Conservation (phyloP, 495 filamentous ascomycete species). For the Penicillium flavigenum region DNA sequence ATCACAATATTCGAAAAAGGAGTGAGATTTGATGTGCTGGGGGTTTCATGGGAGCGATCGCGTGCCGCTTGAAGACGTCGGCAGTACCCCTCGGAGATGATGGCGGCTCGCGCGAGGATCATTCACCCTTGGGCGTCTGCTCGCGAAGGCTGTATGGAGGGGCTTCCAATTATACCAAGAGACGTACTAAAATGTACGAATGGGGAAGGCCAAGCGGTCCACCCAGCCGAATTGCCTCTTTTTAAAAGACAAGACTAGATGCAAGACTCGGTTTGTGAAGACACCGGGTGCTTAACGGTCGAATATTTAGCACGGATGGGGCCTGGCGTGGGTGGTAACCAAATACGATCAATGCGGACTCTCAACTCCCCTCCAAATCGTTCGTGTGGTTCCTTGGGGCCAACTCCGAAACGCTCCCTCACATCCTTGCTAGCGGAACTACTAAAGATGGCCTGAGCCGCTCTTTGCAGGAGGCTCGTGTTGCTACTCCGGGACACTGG, state of each 20-base stretch:
- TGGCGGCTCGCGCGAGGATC: slow-evolving; percentile 30
- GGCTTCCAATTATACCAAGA: slow-evolving; percentile 28
- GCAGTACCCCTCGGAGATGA: slow-evolving; percentile 26
- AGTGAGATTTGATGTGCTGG: slow-evolving; percentile 15
- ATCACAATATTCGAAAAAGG: slow-evolving; percentile 16
- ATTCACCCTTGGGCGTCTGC: slow-evolving; percentile 32
- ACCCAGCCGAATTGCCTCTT: slow-evolving; percentile 24
- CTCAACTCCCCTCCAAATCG: slow-evolving; percentile 14
- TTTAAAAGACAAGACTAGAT: slow-evolving; percentile 8
- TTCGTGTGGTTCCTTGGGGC: slow-evolving; percentile 6
- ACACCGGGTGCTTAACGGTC: slow-evolving; percentile 1
- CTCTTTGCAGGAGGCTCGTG: slow-evolving; percentile 1
- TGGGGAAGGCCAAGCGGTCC: slow-evolving; percentile 24
- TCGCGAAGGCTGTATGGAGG: slow-evolving; percentile 25
- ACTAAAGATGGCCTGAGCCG: slow-evolving; percentile 6
- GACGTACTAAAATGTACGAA: slow-evolving; percentile 37
- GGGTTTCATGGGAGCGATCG: slow-evolving; percentile 28
- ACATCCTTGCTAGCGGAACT: slow-evolving; percentile 13
- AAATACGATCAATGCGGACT: slow-evolving; percentile 19
- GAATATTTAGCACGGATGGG: slow-evolving; percentile 4
- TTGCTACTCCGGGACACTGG: slow-evolving; percentile 8
- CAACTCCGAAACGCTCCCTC: not conserved
- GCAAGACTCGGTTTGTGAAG: slow-evolving; percentile 2
- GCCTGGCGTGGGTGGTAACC: slow-evolving; percentile 3
- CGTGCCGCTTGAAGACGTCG: slow-evolving; percentile 20